Evolutionary conservation across 768 basidiomycete genomes (phyloP).

Genomic region (Strobilomyces confusus): DNA sequence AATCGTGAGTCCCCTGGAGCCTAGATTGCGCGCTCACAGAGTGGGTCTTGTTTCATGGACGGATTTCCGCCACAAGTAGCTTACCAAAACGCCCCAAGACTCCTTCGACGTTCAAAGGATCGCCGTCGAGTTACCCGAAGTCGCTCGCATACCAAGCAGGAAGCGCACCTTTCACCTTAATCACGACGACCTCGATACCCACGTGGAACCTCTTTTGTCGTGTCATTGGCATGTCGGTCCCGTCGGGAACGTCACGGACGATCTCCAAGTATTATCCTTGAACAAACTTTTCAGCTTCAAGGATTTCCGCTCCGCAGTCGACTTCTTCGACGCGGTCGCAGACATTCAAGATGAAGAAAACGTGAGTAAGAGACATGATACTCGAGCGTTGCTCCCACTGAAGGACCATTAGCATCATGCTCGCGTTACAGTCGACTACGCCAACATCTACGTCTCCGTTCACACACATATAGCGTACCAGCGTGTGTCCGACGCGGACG

Average conservation of each 20-base stretch:
- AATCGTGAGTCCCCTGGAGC: neutral
- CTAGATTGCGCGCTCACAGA: conserved; percentile 22
- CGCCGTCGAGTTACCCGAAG: conserved; percentile 17
- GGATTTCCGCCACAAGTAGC: neutral
- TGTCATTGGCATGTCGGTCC: conserved; percentile 26
- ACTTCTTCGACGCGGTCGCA: conserved; percentile 28
- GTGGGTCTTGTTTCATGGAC: conserved; percentile 5
- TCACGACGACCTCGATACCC: conserved; percentile 30
- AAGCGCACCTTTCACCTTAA: conserved; percentile 35
- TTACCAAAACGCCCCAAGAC: conserved; percentile 8
- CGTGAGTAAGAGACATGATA: conserved; percentile 18
- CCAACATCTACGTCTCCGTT: conserved; percentile 17
- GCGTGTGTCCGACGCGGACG: conserved; percentile 1
- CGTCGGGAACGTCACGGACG: conserved; percentile 5
- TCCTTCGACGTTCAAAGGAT: conserved; percentile 15
- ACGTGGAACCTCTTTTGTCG: conserved; percentile 36
- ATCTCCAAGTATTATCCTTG: conserved; percentile 18
- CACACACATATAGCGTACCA: conserved; percentile 29
- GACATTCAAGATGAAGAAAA: conserved; percentile 29
- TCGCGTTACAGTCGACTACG: conserved; percentile 26
- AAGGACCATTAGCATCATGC: conserved; percentile 27
- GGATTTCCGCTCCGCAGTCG: conserved; percentile 20
- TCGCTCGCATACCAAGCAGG: conserved; percentile 27
- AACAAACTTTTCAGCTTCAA: conserved; percentile 30
- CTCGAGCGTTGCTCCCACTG: neutral